phyloP scores from a whole-genome alignment of 73 alveolate species.

The Paramecium primaurelia region DNA sequence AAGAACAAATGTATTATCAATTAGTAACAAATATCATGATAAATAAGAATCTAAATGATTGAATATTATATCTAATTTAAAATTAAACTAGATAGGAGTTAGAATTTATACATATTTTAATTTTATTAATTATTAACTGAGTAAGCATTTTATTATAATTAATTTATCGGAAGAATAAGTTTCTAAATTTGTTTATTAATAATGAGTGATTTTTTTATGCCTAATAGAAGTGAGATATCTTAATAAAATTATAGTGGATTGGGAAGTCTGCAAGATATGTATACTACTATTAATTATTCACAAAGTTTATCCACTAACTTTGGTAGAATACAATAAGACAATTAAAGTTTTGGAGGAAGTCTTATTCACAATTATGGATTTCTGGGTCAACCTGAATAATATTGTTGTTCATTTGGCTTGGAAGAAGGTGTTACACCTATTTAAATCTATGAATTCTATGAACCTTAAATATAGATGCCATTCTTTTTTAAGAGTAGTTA shows the following conservation, averaged over 20 bases:
- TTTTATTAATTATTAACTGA: background rate
- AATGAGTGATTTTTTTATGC: background rate
- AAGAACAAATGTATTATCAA: background rate
- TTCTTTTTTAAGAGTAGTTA: background rate
- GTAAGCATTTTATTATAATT: background rate
- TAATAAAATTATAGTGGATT: background rate
- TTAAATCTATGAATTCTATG: background rate
- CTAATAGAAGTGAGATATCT: background rate
- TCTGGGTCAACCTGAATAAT: background rate
- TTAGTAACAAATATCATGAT: background rate
- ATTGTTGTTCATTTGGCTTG: background rate
- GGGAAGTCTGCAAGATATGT: background rate
- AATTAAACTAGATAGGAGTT: too few species aligned
- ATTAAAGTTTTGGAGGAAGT: background rate
- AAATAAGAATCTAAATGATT: background rate
- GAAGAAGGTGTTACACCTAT: background rate
- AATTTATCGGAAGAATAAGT: background rate
- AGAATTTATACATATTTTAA: background rate
- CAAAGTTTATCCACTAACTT: background rate
- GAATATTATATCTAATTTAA: background rate
- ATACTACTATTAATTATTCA: background rate
- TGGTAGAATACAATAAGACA: background rate
- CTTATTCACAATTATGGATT: background rate
- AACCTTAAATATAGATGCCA: background rate
- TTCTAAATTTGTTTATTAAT: background rate